phyloP scores from a whole-genome alignment of 345 rosid genomes.

The Ceriops decandra region DNA sequence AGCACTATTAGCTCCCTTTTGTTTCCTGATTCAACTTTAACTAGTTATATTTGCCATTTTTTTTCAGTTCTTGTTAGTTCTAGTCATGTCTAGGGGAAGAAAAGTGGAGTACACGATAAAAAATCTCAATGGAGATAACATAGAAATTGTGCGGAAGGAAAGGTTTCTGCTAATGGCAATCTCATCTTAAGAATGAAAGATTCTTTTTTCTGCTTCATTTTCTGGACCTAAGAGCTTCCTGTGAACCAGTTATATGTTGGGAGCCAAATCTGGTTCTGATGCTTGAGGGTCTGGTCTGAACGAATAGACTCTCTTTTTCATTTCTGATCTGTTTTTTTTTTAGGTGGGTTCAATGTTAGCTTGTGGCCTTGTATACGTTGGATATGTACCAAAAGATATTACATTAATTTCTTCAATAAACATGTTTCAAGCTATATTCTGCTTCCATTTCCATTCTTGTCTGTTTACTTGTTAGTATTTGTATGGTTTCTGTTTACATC shows the following conservation, averaged over 20 bases:
- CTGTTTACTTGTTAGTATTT: no score
- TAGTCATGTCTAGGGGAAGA: constrained; percentile 16
- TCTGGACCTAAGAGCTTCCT: not conserved
- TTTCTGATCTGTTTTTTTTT: not conserved
- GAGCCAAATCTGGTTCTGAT: constrained; percentile 11
- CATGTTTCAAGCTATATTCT: not conserved
- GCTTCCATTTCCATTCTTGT: not conserved
- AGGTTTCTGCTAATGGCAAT: constrained; percentile 21
- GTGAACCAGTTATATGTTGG: constrained; percentile 5
- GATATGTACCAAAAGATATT: constrained; percentile 19
- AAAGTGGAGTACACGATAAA: constrained; percentile 4
- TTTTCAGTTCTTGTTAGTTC: constrained; percentile 31
- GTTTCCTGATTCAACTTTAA: constrained; percentile 34
- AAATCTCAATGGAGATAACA: not conserved
- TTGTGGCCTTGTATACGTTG: constrained; percentile 12
- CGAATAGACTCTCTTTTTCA: not conserved
- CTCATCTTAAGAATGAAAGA: not conserved
- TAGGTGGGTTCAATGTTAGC: not conserved
- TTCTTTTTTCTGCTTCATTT: constrained; percentile 11
- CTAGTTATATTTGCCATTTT: constrained; percentile 31
- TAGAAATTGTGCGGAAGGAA: constrained; percentile 23
- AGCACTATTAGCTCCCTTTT: constrained; percentile 15
- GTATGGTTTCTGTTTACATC: no score
- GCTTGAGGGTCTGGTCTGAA: not conserved
- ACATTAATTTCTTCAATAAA: constrained; percentile 14